A percentile compares a stretch with the other conserved stretches of the same genome.
Conservation (phyloP, 352 stramenopile species). For the Globisporangium okanoganense region DNA sequence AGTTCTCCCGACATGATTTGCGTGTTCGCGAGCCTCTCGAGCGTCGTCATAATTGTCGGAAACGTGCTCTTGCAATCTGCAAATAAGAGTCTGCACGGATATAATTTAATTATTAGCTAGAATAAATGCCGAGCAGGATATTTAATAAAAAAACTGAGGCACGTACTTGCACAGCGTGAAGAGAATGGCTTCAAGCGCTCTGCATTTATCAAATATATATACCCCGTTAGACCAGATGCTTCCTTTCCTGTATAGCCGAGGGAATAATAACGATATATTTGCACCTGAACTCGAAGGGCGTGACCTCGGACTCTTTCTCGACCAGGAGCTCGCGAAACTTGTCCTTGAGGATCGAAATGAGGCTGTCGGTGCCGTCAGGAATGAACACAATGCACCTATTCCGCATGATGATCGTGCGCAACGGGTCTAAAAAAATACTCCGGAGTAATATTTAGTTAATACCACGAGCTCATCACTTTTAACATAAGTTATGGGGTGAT, state of each 20-base stretch:
- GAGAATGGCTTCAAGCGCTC: constrained; percentile 37
- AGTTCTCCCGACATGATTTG: constrained; percentile 20
- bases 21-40: constrained; percentile 13
- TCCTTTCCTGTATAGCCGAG: too few relatives aligned
- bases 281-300: constrained; percentile 45
- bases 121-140: too few relatives aligned
- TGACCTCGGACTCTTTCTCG: constrained; percentile 13
- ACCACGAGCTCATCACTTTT: too few relatives aligned
- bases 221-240: neutral
- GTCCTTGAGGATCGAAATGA: constrained; percentile 36
- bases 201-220: neutral
- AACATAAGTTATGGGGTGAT: too few relatives aligned
- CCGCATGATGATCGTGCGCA: constrained; percentile 43
- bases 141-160: too few relatives aligned
- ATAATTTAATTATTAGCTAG: neutral
- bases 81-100: constrained; percentile 10
- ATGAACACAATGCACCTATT: constrained; percentile 38
- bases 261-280: neutral
- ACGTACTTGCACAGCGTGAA: constrained; percentile 25
- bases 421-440: constrained; percentile 26
- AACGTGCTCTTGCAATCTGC: constrained; percentile 14
- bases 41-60: constrained; percentile 10
- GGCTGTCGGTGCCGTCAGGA: constrained; percentile 37
- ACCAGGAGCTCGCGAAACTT: constrained; percentile 29
- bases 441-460: too few relatives aligned